Evolutionary conservation across 176 grass and related monocot species (phyloP), one percentile per base, ranked within the genome.

Genomic region (Ampelocalamus luodianensis): DNA sequence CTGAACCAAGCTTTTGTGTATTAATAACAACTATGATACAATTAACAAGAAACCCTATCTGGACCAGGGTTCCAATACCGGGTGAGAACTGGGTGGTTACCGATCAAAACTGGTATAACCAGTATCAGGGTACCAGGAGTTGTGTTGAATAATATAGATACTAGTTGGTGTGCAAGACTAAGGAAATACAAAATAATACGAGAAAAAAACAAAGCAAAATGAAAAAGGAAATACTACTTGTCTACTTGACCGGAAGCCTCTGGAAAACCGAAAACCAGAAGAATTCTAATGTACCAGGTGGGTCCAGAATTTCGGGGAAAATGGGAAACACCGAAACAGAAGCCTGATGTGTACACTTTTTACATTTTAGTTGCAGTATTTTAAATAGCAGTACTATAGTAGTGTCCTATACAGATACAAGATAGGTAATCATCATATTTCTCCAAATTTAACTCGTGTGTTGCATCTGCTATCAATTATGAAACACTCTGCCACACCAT

Each of bases 11-110:
- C 3, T 65, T 46, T 34, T 55, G 26, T 77, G 18, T 29, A 77
- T 56, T 65, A 14, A 62, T 40, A 54, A 36, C 51, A 51, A 56
- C 60, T 46, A 76, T 20, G 65, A 81, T 27, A 88, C 67, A 84
- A 24, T 79, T 59, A 26, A 74, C 1, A 58, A 34, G 14, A 77
- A 53, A 53, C n/a, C 6, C 20, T 42, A 40, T 75, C 34, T 46
- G 16, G 24, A 58, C n/a, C 22, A 81, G 32, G 70, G 61, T 76
- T 80, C 69, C 10, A 89, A 85, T 72, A 40, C 13, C 46, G 10
- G 40, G 10, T 68, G 23, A 44, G 60, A 65, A 44, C 5, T 9
- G 59, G 44, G 6, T 64, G 60, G 59, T 46, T 79, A 65, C 32
- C 17, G 1, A 27, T 32, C 58, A 46, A 45, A 78, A 45, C n/a